Evolutionary conservation across 2,329 filamentous ascomycete species (phyloP), one percentile per base, ranked within the genome.

Genomic region (Fusarium brachygibbosum): DNA sequence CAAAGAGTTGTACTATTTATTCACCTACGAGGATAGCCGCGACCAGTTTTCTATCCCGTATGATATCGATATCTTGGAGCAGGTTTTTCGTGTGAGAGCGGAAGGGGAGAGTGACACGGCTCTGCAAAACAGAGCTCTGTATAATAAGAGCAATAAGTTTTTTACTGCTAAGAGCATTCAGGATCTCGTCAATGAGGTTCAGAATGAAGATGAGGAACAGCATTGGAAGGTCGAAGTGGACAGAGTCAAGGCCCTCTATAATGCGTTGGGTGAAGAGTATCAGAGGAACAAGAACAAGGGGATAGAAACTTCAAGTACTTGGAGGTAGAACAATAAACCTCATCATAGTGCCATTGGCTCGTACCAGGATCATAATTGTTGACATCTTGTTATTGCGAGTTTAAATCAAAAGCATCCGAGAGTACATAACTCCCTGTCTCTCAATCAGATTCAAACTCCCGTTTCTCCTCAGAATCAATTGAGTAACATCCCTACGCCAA

Each of bases 21-120:
- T 88, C 75, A 87, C 86, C 0, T 87, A 88, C 72, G 83, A 87
- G 74, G 86, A 88, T 73, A 87, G 83, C 52, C 78, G 86, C 38
- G 85, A 88, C 66, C 70, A 86, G 8, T 88, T 88, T 69, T 74
- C 76, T 4, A 87, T 88, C 57, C 86, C 86, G 3, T 83, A 87
- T 73, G 86, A 88, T 61, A 87, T 88, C 64, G 82, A 87, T 49
- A 88, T 88, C 56, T 70, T 88, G 46, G 78, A 86, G 73, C 78
- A 84, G 58, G 86, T 88, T 2, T 88, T 88, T 69, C 79, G 83
- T 5, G 86, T 88, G 2, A 78, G 75, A 5, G 80, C 76, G 0
- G 76, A 77, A 14, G 69, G 54, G 1, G 81, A 85, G 66, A 77
- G 75, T 12, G 77, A 79, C 4, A 80, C 79, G 54, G 76, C 77